Conservation (phyloP, 805 yeast species). For the Kazachstania viticola region DNA sequence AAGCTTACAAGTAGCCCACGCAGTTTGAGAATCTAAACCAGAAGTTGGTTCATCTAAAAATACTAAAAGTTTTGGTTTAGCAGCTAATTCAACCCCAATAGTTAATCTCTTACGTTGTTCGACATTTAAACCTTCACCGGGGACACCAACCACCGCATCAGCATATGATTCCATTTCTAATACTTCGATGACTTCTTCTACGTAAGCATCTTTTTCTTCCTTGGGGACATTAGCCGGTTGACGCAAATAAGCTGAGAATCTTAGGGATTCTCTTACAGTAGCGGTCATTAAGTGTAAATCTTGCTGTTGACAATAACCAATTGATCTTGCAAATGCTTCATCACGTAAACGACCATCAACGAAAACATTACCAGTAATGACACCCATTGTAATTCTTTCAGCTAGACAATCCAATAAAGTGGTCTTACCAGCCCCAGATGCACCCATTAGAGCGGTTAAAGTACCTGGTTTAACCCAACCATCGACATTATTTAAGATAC, state of each 20-base stretch:
- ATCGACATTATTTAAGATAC: slow-evolving; percentile 53
- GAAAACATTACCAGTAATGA: slow-evolving; percentile 53
- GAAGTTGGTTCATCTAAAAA: slow-evolving; percentile 59
- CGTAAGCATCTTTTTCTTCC: slow-evolving; percentile 51
- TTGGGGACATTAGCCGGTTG: slow-evolving; percentile 43
- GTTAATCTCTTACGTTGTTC: slow-evolving; percentile 50
- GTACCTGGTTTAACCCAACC: slow-evolving; percentile 83
- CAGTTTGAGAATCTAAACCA: slow-evolving; percentile 48
- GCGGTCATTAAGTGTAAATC: slow-evolving; percentile 56
- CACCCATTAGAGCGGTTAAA: slow-evolving; percentile 67
- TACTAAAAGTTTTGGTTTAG: slow-evolving; percentile 45
- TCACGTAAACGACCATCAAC: slow-evolving; percentile 54
- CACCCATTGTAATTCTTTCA: slow-evolving; percentile 59
- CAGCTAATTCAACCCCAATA: slow-evolving; percentile 54
- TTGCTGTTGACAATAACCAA: slow-evolving; percentile 71
- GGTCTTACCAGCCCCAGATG: slow-evolving; percentile 79
- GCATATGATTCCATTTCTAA: slow-evolving; percentile 53
- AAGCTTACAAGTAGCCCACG: slow-evolving; percentile 48
- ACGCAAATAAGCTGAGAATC: slow-evolving; percentile 56
- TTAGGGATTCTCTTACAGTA: slow-evolving; percentile 65
- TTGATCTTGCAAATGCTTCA: slow-evolving; percentile 46
- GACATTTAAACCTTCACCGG: slow-evolving; percentile 52
- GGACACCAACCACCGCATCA: slow-evolving; percentile 59
- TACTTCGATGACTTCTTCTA: slow-evolving; percentile 49
- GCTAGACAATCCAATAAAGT: slow-evolving; percentile 61